These are phyloP conservation scores for Dactylonectria macrodidyma DNA, from an alignment of 2,329 filamentous ascomycete genomes.

Conservation along the genomic window DNA sequence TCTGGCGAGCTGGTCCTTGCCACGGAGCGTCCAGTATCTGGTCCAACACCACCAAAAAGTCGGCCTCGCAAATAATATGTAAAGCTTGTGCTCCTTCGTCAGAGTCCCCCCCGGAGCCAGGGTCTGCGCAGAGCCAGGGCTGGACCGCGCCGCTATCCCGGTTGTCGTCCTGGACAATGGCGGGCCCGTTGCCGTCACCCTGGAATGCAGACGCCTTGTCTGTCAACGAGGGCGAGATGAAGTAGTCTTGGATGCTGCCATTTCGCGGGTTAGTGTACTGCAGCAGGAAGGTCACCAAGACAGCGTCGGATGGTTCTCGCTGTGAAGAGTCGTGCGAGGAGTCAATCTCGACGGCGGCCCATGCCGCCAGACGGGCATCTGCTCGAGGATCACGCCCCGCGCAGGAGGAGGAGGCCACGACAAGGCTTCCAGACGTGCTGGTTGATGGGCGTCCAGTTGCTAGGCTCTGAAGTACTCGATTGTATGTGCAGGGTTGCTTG, in stretches of 20 bases:
- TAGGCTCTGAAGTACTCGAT: background rate
- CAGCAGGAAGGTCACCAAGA: background rate
- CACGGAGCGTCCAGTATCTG: background rate
- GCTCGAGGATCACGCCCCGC: background rate
- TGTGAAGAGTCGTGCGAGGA: background rate
- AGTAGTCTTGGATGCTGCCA: slow-evolving; percentile 10
- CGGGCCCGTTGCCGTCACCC: too few species aligned
- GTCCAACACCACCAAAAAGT: background rate
- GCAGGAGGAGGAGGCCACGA: background rate
- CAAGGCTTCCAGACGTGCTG: background rate
- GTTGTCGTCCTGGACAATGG: background rate
- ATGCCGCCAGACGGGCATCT: too few species aligned
- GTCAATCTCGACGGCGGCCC: too few species aligned
- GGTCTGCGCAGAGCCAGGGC: background rate
- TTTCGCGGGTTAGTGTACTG: slow-evolving; percentile 14
- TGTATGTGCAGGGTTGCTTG: slow-evolving; percentile 7
- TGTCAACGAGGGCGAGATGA: background rate
- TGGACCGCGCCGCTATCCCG: background rate
- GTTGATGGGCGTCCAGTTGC: too few species aligned
- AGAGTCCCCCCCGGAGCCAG: background rate
- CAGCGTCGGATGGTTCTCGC: background rate
- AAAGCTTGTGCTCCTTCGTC: too few species aligned
- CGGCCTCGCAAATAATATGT: too few species aligned
- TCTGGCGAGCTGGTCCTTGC: background rate
- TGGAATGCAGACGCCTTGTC: background rate